Conservation (phyloP, 768 basidiomycete genomes). For the Megacollybia marginata region DNA sequence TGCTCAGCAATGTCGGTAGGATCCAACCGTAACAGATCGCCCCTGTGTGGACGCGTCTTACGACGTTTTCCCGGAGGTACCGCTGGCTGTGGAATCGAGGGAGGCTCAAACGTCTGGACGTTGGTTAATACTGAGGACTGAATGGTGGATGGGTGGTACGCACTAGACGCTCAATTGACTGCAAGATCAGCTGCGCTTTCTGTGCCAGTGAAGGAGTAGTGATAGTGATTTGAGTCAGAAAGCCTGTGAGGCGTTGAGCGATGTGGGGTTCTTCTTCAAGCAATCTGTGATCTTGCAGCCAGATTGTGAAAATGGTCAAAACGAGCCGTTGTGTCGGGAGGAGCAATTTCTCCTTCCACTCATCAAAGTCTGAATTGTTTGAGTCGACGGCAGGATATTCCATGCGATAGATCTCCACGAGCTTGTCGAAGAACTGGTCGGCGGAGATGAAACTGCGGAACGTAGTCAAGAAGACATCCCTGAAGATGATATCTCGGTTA, state of each 20-base stretch:
- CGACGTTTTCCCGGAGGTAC: conserved; percentile 27
- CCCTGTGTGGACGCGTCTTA: conserved; percentile 43
- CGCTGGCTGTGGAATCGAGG: conserved; percentile 12
- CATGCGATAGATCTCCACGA: conserved; percentile 58
- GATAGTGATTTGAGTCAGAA: conserved; percentile 36
- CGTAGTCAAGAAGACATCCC: conserved; percentile 72
- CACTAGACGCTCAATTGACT: conserved; percentile 51
- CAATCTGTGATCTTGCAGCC: conserved; percentile 56
- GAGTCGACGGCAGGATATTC: conserved; percentile 39
- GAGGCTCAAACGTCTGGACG: conserved; percentile 34
- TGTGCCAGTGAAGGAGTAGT: conserved; percentile 30
- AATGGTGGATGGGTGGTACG: conserved; percentile 13
- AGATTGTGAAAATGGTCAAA: conserved; percentile 46
- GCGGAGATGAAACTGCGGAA: conserved; percentile 76
- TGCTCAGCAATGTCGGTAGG: conserved; percentile 72
- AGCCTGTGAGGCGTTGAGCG: conserved; percentile 47
- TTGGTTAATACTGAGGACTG: conserved; percentile 3
- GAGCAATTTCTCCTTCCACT: conserved; percentile 61
- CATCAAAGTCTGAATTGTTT: conserved; percentile 41
- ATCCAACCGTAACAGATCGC: conserved; percentile 60
- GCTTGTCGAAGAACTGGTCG: conserved; percentile 57
- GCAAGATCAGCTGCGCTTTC: conserved; percentile 41
- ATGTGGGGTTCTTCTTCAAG: conserved; percentile 61
- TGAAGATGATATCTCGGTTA: conserved; percentile 29
- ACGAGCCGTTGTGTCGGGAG: conserved; percentile 58